These are phyloP conservation scores for Aspergillus fructus DNA, from an alignment of 2,329 filamentous ascomycete species.

Conservation along the genomic window DNA sequence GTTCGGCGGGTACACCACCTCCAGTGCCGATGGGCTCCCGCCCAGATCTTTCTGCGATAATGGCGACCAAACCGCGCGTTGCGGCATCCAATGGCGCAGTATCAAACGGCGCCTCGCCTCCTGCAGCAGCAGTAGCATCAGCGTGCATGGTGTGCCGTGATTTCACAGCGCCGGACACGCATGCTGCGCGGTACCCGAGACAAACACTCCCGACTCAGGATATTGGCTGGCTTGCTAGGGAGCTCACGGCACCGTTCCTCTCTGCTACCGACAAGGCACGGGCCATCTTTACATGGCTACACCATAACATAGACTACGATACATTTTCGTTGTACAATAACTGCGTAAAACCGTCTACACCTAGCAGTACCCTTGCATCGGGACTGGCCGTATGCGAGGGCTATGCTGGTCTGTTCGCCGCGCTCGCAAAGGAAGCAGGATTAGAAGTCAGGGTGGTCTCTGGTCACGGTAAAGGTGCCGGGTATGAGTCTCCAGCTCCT, in stretches of 20 bases:
- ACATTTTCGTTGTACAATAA: slow-evolving; percentile 74
- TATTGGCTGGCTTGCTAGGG: slow-evolving; percentile 71
- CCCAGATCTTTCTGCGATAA: slow-evolving; percentile 58
- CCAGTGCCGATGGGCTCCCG: slow-evolving; percentile 56
- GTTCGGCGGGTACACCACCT: slow-evolving; percentile 40
- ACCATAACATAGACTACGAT: slow-evolving; percentile 90
- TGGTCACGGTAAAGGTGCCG: slow-evolving; percentile 85
- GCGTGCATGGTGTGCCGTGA: slow-evolving; percentile 82
- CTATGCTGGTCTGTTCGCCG: slow-evolving; percentile 79
- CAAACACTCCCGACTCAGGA: slow-evolving; percentile 67
- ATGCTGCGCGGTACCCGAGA: slow-evolving; percentile 75
- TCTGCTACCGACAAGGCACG: slow-evolving; percentile 88
- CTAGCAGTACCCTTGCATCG: slow-evolving; percentile 69
- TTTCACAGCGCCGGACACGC: slow-evolving; percentile 76
- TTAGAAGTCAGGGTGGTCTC: slow-evolving; percentile 72
- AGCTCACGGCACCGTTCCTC: slow-evolving; percentile 75
- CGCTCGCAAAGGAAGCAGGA: slow-evolving; percentile 75
- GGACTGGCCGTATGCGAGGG: slow-evolving; percentile 90
- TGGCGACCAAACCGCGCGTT: slow-evolving; percentile 52
- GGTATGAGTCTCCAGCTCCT: slow-evolving; percentile 62
- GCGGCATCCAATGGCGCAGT: slow-evolving; percentile 18
- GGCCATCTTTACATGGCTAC: slow-evolving; percentile 91
- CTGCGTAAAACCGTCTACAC: slow-evolving; percentile 64
- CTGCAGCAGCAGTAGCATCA: slow-evolving; percentile 16
- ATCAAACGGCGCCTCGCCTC: neutral